A percentile compares a stretch with the other conserved stretches of the same genome.
Evolutionary conservation across 495 filamentous ascomycete species (phyloP).

Genomic region (Amorphotheca resinae): DNA sequence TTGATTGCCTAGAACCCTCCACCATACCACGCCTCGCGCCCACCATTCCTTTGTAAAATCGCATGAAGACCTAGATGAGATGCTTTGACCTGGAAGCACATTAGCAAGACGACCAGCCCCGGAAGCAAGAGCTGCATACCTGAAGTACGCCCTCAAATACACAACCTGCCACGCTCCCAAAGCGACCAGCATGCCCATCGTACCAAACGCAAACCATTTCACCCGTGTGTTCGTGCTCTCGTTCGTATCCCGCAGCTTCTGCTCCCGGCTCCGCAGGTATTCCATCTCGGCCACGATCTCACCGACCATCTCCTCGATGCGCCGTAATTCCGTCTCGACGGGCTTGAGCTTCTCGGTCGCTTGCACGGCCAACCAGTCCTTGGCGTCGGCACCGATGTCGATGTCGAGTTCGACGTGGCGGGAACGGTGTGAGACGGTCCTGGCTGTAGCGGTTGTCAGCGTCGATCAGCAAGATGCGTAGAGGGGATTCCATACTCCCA

Average conservation of each 20-base stretch:
- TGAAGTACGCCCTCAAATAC: constrained; percentile 94
- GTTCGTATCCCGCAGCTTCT: constrained; percentile 95
- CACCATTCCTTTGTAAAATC: constrained; percentile 1
- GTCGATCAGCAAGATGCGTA: neutral
- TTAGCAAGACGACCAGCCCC: constrained; percentile 1
- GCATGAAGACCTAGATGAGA: constrained; percentile 48
- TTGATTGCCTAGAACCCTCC: constrained; percentile 9
- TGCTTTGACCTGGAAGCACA: constrained; percentile 60
- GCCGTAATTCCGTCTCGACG: constrained; percentile 86
- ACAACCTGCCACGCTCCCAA: constrained; percentile 95
- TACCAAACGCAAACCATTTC: constrained; percentile 95
- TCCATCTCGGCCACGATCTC: constrained; percentile 84
- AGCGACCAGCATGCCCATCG: constrained; percentile 83
- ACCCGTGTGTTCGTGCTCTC: constrained; percentile 98
- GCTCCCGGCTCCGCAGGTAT: constrained; percentile 80
- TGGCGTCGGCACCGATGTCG: constrained; percentile 96
- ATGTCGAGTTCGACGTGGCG: constrained; percentile 91
- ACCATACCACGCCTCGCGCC: constrained; percentile 2
- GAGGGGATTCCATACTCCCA: constrained; percentile 33
- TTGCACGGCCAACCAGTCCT: constrained; percentile 96
- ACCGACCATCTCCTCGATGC: constrained; percentile 75
- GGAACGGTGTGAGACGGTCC: constrained; percentile 40
- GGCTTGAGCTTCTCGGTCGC: constrained; percentile 96
- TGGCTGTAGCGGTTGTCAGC: constrained; percentile 19
- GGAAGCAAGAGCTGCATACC: constrained; percentile 31